These are phyloP conservation scores for Adiantum capillusveneris DNA, from an alignment of 75 land plant species.

Conservation along the genomic window DNA sequence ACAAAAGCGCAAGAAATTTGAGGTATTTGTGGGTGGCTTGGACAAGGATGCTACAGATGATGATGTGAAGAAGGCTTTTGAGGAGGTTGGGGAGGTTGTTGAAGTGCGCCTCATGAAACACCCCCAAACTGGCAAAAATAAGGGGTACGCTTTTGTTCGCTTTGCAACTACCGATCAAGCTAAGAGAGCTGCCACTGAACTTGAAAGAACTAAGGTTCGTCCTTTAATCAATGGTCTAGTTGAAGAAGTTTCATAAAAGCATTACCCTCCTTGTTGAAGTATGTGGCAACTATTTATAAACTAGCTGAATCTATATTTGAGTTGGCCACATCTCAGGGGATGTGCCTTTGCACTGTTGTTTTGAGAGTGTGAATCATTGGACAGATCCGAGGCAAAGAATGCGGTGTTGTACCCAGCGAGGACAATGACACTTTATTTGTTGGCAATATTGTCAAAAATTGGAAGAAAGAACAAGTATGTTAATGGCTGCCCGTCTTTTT, in stretches of 20 bases:
- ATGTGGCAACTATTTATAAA: background rate
- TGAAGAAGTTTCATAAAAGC: background rate
- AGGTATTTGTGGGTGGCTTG: slow-evolving; percentile 89
- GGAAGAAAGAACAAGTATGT: slow-evolving; percentile 84
- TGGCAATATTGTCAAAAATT: slow-evolving; percentile 82
- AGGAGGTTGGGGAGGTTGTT: slow-evolving; percentile 57
- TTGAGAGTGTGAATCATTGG: slow-evolving; percentile 1
- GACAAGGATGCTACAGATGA: slow-evolving; percentile 73
- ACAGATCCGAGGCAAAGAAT: slow-evolving; percentile 70
- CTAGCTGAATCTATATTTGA: background rate
- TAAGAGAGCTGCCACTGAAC: slow-evolving; percentile 51
- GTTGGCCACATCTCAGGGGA: background rate
- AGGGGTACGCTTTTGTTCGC: slow-evolving; percentile 88
- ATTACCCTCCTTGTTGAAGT: background rate
- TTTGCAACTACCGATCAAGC: slow-evolving; percentile 77
- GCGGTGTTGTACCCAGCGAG: slow-evolving; percentile 77
- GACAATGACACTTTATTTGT: slow-evolving; percentile 87
- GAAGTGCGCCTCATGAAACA: slow-evolving; percentile 73
- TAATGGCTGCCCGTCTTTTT: background rate
- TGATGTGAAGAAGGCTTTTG: slow-evolving; percentile 61
- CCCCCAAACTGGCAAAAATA: slow-evolving; percentile 75
- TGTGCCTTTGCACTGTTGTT: background rate
- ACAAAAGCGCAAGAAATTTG: slow-evolving; percentile 53
- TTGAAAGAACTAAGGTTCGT: slow-evolving; percentile 48
- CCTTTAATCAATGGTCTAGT: slow-evolving; percentile 15